Percentiles rank a stretch among this genome's conserved stretches.
phyloP scores from a whole-genome alignment of 2,329 filamentous ascomycete species.

The Neoarthrinium moseri region DNA sequence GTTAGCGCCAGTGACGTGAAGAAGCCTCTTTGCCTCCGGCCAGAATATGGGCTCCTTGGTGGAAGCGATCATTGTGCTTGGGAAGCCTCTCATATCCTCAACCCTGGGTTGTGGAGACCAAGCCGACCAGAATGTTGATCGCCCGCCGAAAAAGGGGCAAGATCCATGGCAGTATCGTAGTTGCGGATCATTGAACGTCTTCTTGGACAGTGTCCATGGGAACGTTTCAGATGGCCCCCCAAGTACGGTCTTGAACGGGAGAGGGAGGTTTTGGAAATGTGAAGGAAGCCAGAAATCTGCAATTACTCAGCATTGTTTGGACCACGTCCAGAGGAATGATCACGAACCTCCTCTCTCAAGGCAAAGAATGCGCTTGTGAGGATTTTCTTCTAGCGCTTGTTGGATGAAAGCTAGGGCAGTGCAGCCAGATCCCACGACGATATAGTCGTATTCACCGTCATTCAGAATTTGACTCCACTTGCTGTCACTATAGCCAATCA shows the following conservation, averaged over 20 bases:
- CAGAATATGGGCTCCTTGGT: neutral
- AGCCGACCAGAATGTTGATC: neutral
- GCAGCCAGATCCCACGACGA: neutral
- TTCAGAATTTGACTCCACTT: neutral
- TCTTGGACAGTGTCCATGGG: neutral
- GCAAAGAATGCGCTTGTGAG: neutral
- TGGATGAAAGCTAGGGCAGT: neutral
- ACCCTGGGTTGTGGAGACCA: neutral
- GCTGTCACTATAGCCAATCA: neutral
- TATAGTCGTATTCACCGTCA: neutral
- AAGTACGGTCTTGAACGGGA: neutral
- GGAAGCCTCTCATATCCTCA: neutral
- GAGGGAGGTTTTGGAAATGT: neutral
- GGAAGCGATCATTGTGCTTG: neutral
- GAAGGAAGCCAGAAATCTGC: neutral
- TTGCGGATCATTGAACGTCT: neutral
- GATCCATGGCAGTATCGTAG: neutral
- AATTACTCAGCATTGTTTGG: too few species aligned
- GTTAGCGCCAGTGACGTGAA: neutral
- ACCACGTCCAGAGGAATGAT: too few species aligned
- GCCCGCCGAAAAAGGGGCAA: neutral
- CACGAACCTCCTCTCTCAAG: neutral
- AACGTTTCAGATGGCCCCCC: neutral
- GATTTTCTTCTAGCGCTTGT: neutral
- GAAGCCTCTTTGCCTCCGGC: neutral